phyloP scores from a whole-genome alignment of 1,284 basidiomycete genomes.

The Earliella scabrosa region DNA sequence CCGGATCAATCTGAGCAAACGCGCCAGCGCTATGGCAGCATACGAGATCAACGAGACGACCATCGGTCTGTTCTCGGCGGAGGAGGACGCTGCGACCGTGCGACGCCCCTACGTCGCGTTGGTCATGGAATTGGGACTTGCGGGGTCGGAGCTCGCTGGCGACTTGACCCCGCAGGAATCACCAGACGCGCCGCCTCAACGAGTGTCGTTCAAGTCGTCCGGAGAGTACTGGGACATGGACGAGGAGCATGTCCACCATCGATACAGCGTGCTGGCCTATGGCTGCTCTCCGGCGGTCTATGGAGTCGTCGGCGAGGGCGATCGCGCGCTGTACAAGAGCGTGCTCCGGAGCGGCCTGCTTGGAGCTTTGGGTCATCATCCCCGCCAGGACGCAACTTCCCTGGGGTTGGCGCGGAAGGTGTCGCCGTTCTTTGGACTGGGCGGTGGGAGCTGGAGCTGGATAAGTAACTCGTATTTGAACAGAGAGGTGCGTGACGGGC shows the following conservation, averaged over 20 bases:
- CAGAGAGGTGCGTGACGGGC: too few relatives aligned
- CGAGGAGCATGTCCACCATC: background rate
- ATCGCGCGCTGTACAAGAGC: background rate
- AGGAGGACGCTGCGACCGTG: background rate
- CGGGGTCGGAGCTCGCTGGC: too few relatives aligned
- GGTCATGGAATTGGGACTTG: too few relatives aligned
- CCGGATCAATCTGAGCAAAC: slow-evolving; percentile 6
- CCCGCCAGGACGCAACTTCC: background rate
- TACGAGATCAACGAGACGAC: slow-evolving; percentile 1
- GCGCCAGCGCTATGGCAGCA: background rate
- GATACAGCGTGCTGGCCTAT: background rate
- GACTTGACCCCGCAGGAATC: background rate
- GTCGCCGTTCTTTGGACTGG: too few relatives aligned
- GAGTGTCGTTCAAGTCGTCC: too few relatives aligned
- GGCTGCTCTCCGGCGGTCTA: background rate
- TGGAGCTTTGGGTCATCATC: background rate
- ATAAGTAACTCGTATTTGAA: too few relatives aligned
- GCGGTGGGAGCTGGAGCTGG: too few relatives aligned
- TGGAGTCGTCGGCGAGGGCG: background rate
- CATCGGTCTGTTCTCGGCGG: background rate
- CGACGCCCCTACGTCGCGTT: slow-evolving; percentile 9
- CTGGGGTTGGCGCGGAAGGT: too few relatives aligned
- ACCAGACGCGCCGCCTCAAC: background rate
- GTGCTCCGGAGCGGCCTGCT: background rate
- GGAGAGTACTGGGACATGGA: background rate